Base-by-base conservation (phyloP, 2,329 filamentous ascomycete genomes). In the Elsinoe australis region DNA sequence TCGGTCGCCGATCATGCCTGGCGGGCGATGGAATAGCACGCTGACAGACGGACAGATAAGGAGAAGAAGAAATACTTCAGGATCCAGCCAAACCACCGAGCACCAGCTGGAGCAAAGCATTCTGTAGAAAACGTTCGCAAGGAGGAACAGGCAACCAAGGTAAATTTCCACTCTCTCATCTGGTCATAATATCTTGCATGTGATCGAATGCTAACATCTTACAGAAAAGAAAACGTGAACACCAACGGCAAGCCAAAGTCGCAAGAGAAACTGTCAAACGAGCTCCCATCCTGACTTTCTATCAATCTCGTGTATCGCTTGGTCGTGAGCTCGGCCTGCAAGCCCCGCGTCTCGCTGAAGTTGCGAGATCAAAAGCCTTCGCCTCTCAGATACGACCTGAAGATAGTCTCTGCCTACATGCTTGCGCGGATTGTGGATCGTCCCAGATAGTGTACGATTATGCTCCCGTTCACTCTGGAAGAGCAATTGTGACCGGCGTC, bases 21-120 rank as follows among this genome's bases (percentile, higher is more conserved):
- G 14, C 5, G 1, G 7, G 14, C 3, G 19, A 22, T 12, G 17
- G 24, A 12, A n/a, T n/a, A 2, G 8, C 7, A 9, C 26, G 24
- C 28, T 19, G 14, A 26, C 21, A 17, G 6, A 7, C 10, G 2
- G 22, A 10, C 26, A 65, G 67, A 74, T 52, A 53, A 58, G 26
- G 67, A 70, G 31, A 73, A 71, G 58, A 62, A 64, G 42, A 74
- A 72, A 51, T 74, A 75, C 56, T 75, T 74, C 62, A 65, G 64
- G 29, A 67, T 74, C 17, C 63, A 67, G 46, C 60, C 62, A 12
- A 60, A 66, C 21, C 63, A 67, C 59, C 46, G 58, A 42, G 59
- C 63, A 28, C 56, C 64, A 33, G 47, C 53, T 8, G 56, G 56
- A 5, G 57, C 63, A 3, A 69, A 67, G 50, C 70, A 74, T 54